Conservation (phyloP, 768 basidiomycete genomes). For the Psilocybe azurescens region DNA sequence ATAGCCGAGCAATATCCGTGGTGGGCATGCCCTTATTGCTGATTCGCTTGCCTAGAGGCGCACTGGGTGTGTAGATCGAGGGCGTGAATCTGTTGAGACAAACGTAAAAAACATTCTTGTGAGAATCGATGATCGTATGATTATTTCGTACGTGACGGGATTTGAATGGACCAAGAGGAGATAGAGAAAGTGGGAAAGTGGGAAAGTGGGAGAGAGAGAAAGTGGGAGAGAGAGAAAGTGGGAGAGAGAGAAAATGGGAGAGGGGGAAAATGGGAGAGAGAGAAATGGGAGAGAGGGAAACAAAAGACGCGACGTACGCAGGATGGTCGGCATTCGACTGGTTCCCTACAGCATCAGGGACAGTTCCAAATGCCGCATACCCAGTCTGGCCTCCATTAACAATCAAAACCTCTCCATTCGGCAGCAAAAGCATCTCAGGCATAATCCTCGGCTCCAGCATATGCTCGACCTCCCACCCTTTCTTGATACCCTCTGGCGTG, state of each 20-base stretch:
- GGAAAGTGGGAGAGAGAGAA: too few relatives aligned
- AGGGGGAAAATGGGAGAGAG: too few relatives aligned
- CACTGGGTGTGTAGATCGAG: conserved; percentile 52
- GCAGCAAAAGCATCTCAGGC: conserved; percentile 44
- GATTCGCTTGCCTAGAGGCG: conserved; percentile 47
- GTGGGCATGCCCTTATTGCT: conserved; percentile 52
- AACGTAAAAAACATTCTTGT: neutral
- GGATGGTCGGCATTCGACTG: conserved; percentile 37
- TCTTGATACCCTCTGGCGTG: conserved; percentile 44
- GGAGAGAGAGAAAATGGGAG: neutral
- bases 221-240: too few relatives aligned
- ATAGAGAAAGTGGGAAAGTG: too few relatives aligned
- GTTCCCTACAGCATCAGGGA: conserved; percentile 30
- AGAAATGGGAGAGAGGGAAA: neutral
- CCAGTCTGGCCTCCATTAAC: conserved; percentile 49
- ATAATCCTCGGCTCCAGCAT: conserved; percentile 47
- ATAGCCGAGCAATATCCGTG: conserved; percentile 55
- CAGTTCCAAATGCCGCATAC: conserved; percentile 44
- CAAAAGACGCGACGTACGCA: conserved; percentile 25
- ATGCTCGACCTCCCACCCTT: conserved; percentile 50
- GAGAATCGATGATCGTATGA: neutral
- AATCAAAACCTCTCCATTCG: conserved; percentile 49
- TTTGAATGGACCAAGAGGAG: too few relatives aligned
- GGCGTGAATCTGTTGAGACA: conserved; percentile 37
- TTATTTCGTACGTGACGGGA: too few relatives aligned